Percentiles rank a stretch among this genome's conserved stretches.
Evolutionary conservation across 2,329 filamentous ascomycete species (phyloP).

Genomic region (Penicillium sp.): DNA sequence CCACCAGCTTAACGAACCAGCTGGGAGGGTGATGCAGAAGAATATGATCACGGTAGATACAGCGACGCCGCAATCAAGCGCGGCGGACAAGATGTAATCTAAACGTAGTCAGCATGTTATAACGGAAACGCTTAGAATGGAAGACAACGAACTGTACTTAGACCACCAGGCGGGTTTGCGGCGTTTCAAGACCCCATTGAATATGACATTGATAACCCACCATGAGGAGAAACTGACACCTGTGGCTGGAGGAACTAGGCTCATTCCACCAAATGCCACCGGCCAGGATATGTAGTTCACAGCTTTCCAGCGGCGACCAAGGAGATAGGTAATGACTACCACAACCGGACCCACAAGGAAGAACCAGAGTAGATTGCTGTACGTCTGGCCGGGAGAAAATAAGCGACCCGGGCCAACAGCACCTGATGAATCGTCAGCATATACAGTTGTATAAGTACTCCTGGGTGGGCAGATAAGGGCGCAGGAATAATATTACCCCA

Average conservation of each 20-base stretch:
- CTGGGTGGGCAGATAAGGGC: not conserved
- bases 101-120: constrained; percentile 5
- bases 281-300: constrained; percentile 68
- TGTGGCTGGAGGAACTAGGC: constrained; percentile 67
- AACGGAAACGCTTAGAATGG: not conserved
- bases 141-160: constrained; percentile 43
- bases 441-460: not conserved
- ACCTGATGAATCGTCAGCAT: constrained; percentile 22
- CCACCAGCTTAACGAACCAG: constrained; percentile 43
- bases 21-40: constrained; percentile 46
- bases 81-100: constrained; percentile 48
- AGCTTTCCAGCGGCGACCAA: constrained; percentile 62
- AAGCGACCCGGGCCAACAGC: constrained; percentile 69
- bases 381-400: constrained; percentile 64
- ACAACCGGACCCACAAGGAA: constrained; percentile 67
- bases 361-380: constrained; percentile 67
- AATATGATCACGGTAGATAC: constrained; percentile 47
- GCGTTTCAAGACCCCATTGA: constrained; percentile 47
- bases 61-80: constrained; percentile 45
- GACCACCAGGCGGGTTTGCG: constrained; percentile 50
- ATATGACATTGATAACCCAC: constrained; percentile 53
- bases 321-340: constrained; percentile 60
- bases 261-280: constrained; percentile 66
- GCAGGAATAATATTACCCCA: constrained; percentile 55
- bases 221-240: constrained; percentile 71